These are phyloP conservation scores for Nelumbo lutea DNA, from an alignment of 164 flowering plant species.

Conservation along the genomic window DNA sequence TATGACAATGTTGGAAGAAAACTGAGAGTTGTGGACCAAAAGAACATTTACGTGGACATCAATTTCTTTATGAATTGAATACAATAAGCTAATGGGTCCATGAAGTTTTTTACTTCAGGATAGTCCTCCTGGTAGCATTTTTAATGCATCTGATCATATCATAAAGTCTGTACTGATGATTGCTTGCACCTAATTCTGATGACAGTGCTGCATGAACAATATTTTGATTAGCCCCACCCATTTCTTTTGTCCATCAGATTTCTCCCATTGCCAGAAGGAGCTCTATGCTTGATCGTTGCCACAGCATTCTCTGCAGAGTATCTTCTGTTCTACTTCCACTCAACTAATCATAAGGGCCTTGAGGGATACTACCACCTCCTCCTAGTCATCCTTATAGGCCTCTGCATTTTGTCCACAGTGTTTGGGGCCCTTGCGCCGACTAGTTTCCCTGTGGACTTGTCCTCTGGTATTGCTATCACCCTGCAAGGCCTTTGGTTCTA, in stretches of 20 bases:
- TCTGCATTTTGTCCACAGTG: slow-evolving; percentile 60
- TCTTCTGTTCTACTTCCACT: slow-evolving; percentile 86
- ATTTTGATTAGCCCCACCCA: background rate
- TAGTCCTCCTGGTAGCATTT: no score
- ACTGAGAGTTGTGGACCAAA: no score
- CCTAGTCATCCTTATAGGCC: slow-evolving; percentile 75
- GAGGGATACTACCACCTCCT: slow-evolving; percentile 94
- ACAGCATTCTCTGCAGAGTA: slow-evolving; percentile 85
- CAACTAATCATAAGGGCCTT: slow-evolving; percentile 86
- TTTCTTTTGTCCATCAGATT: slow-evolving; percentile 30
- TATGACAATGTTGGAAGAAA: no score
- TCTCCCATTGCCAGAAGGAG: slow-evolving; percentile 77
- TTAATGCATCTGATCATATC: no score
- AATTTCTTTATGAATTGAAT: no score
- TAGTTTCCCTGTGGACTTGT: slow-evolving; percentile 68
- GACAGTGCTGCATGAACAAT: no score
- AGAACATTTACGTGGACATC: no score
- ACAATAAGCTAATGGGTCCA: no score
- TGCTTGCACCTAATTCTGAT: background rate
- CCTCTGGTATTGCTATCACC: slow-evolving; percentile 73
- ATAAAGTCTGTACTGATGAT: background rate
- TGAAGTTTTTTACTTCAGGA: no score
- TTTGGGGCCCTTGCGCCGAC: slow-evolving; percentile 68
- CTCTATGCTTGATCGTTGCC: slow-evolving; percentile 71
- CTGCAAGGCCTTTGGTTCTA: slow-evolving; percentile 99